These are phyloP conservation scores for Cryphonectria naterciae DNA, from an alignment of 2,329 filamentous ascomycete species.

Conservation along the genomic window DNA sequence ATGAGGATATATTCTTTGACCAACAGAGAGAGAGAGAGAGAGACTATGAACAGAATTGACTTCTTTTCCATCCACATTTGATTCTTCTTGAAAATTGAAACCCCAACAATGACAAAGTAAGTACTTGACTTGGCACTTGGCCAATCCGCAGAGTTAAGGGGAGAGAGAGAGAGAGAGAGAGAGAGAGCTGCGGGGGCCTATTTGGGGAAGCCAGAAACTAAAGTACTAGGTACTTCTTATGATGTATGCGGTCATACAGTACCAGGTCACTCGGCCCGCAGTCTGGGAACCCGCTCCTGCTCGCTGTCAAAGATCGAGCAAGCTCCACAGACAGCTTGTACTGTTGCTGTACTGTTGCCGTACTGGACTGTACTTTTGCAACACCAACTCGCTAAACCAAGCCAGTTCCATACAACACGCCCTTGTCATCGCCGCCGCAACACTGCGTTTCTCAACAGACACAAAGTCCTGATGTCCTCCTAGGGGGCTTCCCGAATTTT, in stretches of 20 bases:
- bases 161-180: neutral
- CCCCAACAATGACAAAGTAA: neutral
- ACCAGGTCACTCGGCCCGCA: conserved; percentile 8
- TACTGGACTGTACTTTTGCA: conserved; percentile 6
- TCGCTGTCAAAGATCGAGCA: neutral
- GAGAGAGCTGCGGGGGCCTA: neutral
- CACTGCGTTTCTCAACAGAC: neutral
- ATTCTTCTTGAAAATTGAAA: neutral
- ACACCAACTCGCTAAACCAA: conserved; percentile 4
- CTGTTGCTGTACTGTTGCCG: neutral
- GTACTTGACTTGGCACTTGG: neutral
- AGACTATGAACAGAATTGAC: neutral
- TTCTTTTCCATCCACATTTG: neutral
- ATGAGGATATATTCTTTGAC: neutral
- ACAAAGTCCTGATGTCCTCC: conserved; percentile 28
- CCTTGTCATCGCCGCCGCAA: neutral
- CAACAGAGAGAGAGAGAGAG: neutral
- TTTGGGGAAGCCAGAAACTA: conserved; percentile 2
- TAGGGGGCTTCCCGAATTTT: conserved; percentile 10
- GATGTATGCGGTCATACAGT: conserved; percentile 22
- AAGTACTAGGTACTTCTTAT: no score
- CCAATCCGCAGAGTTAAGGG: neutral
- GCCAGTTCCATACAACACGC: neutral
- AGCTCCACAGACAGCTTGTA: conserved; percentile 26
- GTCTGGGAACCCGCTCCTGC: conserved; percentile 12